Evolutionary conservation across 805 yeast genomes (phyloP).

Genomic region (Nakazawaea ambrosiae): DNA sequence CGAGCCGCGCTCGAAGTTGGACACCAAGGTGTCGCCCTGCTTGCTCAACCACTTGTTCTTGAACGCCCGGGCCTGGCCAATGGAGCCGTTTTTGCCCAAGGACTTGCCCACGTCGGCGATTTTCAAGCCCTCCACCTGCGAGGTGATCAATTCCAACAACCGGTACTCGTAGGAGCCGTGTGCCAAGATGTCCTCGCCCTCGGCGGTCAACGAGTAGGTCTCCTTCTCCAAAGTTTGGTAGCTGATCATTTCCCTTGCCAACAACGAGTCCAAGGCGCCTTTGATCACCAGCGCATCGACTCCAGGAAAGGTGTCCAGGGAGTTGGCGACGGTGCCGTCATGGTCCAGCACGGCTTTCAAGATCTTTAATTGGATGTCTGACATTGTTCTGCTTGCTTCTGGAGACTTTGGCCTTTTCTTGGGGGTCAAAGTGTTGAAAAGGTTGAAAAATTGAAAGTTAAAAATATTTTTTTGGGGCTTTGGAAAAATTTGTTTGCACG

Average conservation of each 20-base stretch:
- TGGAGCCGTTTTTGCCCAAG: constrained; percentile 77
- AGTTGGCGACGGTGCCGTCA: constrained; percentile 58
- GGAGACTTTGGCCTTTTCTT: not conserved
- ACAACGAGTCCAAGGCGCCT: constrained; percentile 80
- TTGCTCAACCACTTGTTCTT: constrained; percentile 95
- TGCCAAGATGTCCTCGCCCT: constrained; percentile 71
- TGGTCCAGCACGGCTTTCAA: constrained; percentile 55
- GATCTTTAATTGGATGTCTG: constrained; percentile 57
- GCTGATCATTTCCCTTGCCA: constrained; percentile 74
- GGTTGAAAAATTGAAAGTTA: not conserved
- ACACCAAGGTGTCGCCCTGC: constrained; percentile 71
- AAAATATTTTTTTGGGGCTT: constrained; percentile 1
- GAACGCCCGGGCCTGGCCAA: constrained; percentile 97
- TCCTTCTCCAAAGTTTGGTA: constrained; percentile 72
- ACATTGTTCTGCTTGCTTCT: constrained; percentile 36
- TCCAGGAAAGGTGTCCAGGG: constrained; percentile 60
- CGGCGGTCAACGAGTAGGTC: constrained; percentile 66
- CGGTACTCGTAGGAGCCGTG: constrained; percentile 91
- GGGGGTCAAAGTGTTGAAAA: not conserved
- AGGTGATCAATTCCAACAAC: constrained; percentile 65
- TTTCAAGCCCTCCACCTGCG: constrained; percentile 71
- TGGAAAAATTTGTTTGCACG: too few species aligned
- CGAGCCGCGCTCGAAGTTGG: constrained; percentile 38
- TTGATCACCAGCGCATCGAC: constrained; percentile 60
- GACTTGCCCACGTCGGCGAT: constrained; percentile 66